Base-by-base conservation (phyloP, 2,329 filamentous ascomycete genomes). In the Alternaria longipes region DNA sequence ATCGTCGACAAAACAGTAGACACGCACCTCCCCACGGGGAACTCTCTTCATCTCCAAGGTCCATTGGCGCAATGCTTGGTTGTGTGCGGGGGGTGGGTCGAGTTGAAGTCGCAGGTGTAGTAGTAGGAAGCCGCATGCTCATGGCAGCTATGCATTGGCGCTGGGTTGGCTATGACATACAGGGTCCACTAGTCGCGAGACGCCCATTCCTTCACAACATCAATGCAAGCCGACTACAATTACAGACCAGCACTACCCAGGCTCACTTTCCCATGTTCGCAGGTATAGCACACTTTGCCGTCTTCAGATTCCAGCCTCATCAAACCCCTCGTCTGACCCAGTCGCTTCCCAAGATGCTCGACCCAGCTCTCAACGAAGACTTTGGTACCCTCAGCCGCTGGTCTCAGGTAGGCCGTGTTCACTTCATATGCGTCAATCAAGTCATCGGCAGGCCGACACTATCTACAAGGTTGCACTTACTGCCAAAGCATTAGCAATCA, bases 341-440 rank as follows among this genome's bases (percentile, higher is more conserved):
- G 67, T 11, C 71, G 73, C 70, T 80, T 81, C 9, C 82, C 82
- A 28, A 81, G 67, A 69, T 80, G 75, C 57, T 83, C 76, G 5
- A 83, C 78, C 69, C 82, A 78, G 60, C 80, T 79, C 64, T 83
- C 81, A 26, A 83, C 73, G 30, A 75, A 69, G 16, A 83, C 57
- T 54, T 77, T 77, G 30, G 76, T 66, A 0, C 82, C 82, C 51
- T 79, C 72, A 4, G 74, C 69, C 28, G 79, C 79, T 4, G 81
- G 81, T 11, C 81, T 67, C 38, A 84, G 60, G 61, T 83, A 84
- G 3, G 78, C 82, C 50, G 82, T 82, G 65, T 79, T 83, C 62
- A 84, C 69, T 54, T 78, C 11, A 16, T 22, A 5, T 9, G 4
- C 18, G 32, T 50, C 47, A 45, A n/a, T 6, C 34, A 34, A 40